Percentiles rank a stretch among this genome's conserved stretches.
phyloP scores from a whole-genome alignment of 1,139 yeast genomes.

The Saccharomyces hybrid region DNA sequence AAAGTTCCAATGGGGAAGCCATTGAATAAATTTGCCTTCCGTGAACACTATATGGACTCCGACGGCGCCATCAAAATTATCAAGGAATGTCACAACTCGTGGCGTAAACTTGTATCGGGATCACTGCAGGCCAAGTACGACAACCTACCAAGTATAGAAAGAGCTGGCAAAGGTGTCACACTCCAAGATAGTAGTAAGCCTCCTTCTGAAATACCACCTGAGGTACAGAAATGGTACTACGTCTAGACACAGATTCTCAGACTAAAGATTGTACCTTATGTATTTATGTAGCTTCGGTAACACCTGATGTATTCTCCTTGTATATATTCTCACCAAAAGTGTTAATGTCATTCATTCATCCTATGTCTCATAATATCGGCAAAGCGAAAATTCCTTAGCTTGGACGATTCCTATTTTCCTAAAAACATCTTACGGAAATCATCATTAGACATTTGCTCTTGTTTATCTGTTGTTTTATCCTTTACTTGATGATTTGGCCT shows the following conservation, averaged over 20 bases:
- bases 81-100: conserved; percentile 69
- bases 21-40: conserved; percentile 75
- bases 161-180: conserved; percentile 21
- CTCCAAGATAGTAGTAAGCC: conserved; percentile 18
- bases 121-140: conserved; percentile 31
- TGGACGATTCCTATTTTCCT: conserved; percentile 13
- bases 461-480: background rate
- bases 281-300: background rate
- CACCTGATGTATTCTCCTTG: background rate
- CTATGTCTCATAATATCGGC: too few relatives aligned
- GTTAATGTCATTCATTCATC: too few relatives aligned
- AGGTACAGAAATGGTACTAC: conserved; percentile 35
- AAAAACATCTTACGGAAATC: conserved; percentile 37
- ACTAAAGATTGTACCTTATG: background rate
- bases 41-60: conserved; percentile 69
- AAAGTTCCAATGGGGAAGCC: conserved; percentile 93
- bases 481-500: background rate
- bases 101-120: conserved; percentile 64
- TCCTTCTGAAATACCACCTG: conserved; percentile 36
- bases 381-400: background rate
- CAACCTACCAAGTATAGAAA: conserved; percentile 32
- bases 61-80: conserved; percentile 65
- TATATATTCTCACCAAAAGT: background rate
- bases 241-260: conserved; percentile 6
- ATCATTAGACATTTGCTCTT: conserved; percentile 31